Base-by-base conservation (phyloP, 2,329 filamentous ascomycete genomes). In the Apiospora koreana region DNA sequence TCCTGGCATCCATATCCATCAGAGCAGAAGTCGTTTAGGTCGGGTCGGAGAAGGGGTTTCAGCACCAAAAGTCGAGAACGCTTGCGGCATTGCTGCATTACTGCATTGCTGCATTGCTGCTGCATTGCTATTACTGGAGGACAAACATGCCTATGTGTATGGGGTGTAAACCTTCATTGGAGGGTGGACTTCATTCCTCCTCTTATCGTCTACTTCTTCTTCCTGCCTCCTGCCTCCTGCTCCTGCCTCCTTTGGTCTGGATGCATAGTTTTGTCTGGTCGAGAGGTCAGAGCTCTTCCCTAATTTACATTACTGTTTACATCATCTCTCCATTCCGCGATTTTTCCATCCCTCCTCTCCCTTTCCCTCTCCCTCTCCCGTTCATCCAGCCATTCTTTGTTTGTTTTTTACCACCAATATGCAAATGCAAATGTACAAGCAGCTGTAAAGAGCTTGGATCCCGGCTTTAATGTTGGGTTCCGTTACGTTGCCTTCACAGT, bases 401-500 rank as follows among this genome's bases (percentile, higher is more conserved):
- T 31, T 42, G n/a, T 45, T 28, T 45, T 45, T n/a, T n/a, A n/a
- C n/a, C n/a, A n/a, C n/a, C n/a, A 38, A 28, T 35, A 18, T 2
- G 25, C 25, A 18, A 21, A 18, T 2, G 25, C 25, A 18, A 21
- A 58, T 31, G 48, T 28, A 54, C 50, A 35, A 58, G 50, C 16
- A 16, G 28, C 21, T 38, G 21, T n/a, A 62, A 28, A 50, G 25
- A 54, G 25, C 42, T 67, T 31, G 65, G 65, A 25, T 67, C 42
- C 65, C 41, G 35, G 35, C 65, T 46, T 66, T 46, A 43, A 31
- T 66, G 65, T 46, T 45, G 41, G 65, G 65, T 46, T 67, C 42
- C 65, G 65, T 67, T 67, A 38, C 54, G 54, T 62, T 62, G 54
- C 54, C n/a, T n/a, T n/a, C n/a, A n/a, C n/a, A n/a, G 54, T 62